Base-by-base conservation (phyloP, 2,329 filamentous ascomycete species). In the Ophiostoma sp. region DNA sequence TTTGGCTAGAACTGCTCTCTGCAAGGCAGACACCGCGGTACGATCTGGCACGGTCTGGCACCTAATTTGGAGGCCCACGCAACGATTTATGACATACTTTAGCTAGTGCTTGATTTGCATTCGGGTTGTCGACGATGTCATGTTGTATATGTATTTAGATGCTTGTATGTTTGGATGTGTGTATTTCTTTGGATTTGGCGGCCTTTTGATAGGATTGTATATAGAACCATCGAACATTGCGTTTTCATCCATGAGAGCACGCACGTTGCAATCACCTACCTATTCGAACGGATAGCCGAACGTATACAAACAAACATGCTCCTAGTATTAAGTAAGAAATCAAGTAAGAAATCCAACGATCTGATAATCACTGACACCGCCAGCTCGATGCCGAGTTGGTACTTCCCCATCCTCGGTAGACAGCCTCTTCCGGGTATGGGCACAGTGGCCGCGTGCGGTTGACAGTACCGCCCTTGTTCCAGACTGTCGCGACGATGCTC, bases 191-290 rank as follows among this genome's bases (percentile, higher is more conserved):
- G 47, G 55, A 60, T 14, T 52, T 12, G 27, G 27, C 55, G 27
- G 55, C 5, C 14, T 7, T 60, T 14, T 14, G 52, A 58, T 60
- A 60, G 55, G 55, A 60, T 60, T 60, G 55, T 60, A 60, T 60
- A 60, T 60, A 60, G 55, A 44, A 6, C 12, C 27, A 60, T 38
- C 27, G 14, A 60, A 47, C 45, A 47, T 27, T 27, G 27, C 27
- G 27, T 27, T 1, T 27, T 27, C 27, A 27, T 27, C 27, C 27
- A 27, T 27, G 27, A 27, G 27, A 27, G 27, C 27, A 27, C 27
- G 27, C 27, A 27, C 27, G 27, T 27, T 27, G 18, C 49, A 55
- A 55, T 4, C 16, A 27, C 49, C 3, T 6, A 27, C 49, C 3
- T 6, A 44, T 55, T 27, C 18, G 14, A 16, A 49, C 2, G 27